These are phyloP conservation scores for Penicillium sp. DNA, from an alignment of 2,329 filamentous ascomycete species.

Conservation along the genomic window DNA sequence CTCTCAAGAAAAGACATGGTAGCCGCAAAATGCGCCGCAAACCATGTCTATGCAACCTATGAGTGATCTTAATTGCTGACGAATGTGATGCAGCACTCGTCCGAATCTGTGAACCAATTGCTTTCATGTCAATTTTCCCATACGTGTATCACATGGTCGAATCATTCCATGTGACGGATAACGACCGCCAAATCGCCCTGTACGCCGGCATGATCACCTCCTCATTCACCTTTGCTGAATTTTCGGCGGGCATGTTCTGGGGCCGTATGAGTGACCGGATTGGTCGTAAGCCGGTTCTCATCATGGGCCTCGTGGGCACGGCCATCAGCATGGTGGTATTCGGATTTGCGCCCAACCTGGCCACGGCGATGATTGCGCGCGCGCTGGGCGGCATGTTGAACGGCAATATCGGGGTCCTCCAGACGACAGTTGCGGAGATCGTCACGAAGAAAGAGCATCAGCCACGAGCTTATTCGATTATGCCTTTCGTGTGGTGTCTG, in stretches of 20 bases:
- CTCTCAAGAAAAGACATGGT: neutral
- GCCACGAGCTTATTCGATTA: slow-evolving; percentile 90
- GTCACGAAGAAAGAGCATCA: slow-evolving; percentile 93
- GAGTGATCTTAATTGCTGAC: slow-evolving; percentile 7
- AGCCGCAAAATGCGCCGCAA: slow-evolving; percentile 3
- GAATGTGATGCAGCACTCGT: slow-evolving; percentile 66
- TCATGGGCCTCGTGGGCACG: slow-evolving; percentile 86
- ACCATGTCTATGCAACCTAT: neutral
- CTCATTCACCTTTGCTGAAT: slow-evolving; percentile 93
- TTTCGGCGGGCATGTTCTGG: slow-evolving; percentile 89
- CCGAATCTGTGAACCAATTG: slow-evolving; percentile 96
- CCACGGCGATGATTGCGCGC: slow-evolving; percentile 79
- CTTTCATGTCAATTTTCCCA: slow-evolving; percentile 99
- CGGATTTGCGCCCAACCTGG: slow-evolving; percentile 80
- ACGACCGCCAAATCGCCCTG: slow-evolving; percentile 77
- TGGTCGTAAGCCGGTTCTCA: slow-evolving; percentile 86
- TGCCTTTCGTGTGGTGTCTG: slow-evolving; percentile 97
- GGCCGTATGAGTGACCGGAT: slow-evolving; percentile 87
- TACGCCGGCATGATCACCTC: slow-evolving; percentile 97
- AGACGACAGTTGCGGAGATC: slow-evolving; percentile 92
- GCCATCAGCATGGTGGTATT: slow-evolving; percentile 90
- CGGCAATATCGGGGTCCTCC: slow-evolving; percentile 92
- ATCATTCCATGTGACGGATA: slow-evolving; percentile 80
- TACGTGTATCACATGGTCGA: slow-evolving; percentile 98
- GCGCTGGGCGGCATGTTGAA: slow-evolving; percentile 89